Evolutionary conservation across 2,329 filamentous ascomycete species (phyloP).

Genomic region (Leptographium wingfieldii): DNA sequence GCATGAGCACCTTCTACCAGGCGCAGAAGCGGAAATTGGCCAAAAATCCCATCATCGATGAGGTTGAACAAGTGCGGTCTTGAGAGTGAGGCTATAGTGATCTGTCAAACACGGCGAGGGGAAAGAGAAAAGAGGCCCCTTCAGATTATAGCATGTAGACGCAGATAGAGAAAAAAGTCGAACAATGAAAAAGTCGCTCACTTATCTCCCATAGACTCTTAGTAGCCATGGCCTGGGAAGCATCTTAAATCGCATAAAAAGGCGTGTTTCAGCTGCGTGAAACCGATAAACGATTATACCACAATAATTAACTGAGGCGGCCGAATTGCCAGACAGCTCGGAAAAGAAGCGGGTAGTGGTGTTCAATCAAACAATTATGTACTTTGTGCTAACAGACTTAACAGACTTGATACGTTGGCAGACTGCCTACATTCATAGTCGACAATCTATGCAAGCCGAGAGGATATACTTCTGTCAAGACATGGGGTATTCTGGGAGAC

Average conservation of each 20-base stretch:
- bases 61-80: background rate
- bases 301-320: background rate
- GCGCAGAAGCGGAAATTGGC: slow-evolving; percentile 15
- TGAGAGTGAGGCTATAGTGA: background rate
- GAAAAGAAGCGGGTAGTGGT: no score
- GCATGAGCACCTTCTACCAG: slow-evolving; percentile 40
- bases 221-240: slow-evolving; percentile 22
- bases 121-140: background rate
- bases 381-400: no score
- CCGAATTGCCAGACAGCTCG: no score
- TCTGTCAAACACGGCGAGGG: background rate
- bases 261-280: background rate
- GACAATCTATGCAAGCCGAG: no score
- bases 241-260: slow-evolving; percentile 12
- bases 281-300: background rate
- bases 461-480: no score
- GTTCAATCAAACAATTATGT: no score
- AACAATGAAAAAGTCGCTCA: slow-evolving; percentile 17
- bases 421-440: no score
- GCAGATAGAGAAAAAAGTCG: no score
- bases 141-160: background rate
- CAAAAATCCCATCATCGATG: slow-evolving; percentile 15
- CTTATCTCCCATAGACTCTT: slow-evolving; percentile 32
- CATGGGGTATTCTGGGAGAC: no score
- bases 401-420: no score